A percentile compares a stretch with the other conserved stretches of the same genome.
Evolutionary conservation across 2,329 filamentous ascomycete species (phyloP).

Genomic region (Ophiosphaerella narmari): DNA sequence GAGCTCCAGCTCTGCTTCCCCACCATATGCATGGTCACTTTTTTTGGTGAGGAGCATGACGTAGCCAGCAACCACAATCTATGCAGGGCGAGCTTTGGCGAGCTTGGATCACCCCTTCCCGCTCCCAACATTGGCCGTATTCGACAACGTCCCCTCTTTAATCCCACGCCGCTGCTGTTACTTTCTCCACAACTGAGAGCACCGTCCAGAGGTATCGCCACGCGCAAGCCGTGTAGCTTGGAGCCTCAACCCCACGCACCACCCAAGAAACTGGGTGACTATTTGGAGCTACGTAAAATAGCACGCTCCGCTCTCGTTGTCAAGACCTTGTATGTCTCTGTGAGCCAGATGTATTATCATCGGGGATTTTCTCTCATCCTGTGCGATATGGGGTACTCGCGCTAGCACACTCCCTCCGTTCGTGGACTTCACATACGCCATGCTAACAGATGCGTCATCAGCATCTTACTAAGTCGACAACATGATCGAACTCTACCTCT

Average conservation of each 20-base stretch:
- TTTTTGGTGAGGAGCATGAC: constrained; percentile 28
- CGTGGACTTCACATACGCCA: constrained; percentile 3
- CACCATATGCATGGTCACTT: constrained; percentile 13
- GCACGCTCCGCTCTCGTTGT: background rate
- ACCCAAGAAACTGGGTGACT: background rate
- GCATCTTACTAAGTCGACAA: constrained; percentile 4
- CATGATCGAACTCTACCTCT: constrained; percentile 70
- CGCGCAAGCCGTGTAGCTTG: background rate
- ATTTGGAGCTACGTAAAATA: no score
- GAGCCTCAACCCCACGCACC: background rate
- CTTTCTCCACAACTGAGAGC: constrained; percentile 22
- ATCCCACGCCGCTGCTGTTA: constrained; percentile 20
- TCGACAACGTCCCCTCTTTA: constrained; percentile 26
- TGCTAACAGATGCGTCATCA: constrained; percentile 27
- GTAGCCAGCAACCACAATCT: constrained; percentile 18
- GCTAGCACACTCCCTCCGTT: background rate
- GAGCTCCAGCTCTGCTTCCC: constrained; percentile 21
- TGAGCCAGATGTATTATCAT: no score
- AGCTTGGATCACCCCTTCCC: constrained; percentile 14
- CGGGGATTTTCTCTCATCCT: no score
- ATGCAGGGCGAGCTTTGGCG: constrained; percentile 30
- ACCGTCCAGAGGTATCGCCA: constrained; percentile 15
- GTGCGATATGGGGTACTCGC: no score
- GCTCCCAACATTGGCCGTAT: constrained; percentile 9
- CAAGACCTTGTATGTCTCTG: background rate